Conservation (phyloP, 1,284 basidiomycete species). For the Cronartium quercuum region DNA sequence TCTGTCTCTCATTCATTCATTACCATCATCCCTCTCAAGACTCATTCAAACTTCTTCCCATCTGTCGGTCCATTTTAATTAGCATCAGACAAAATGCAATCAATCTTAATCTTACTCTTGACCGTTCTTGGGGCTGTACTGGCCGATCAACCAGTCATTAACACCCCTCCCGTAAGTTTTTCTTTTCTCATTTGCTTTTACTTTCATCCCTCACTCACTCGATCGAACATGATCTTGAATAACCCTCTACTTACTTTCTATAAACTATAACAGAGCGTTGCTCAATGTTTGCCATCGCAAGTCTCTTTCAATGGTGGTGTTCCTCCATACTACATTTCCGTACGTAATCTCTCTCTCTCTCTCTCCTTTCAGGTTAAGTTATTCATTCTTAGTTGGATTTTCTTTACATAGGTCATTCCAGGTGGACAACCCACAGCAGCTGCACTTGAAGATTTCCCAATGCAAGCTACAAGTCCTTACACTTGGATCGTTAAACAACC, state of each 20-base stretch:
- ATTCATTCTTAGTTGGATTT: not conserved
- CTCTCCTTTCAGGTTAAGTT: not conserved
- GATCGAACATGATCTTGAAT: conserved; percentile 3
- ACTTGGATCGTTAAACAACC: conserved; percentile 48
- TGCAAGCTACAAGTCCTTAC: conserved; percentile 43
- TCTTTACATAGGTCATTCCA: conserved; percentile 33
- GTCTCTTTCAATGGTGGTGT: conserved; percentile 37
- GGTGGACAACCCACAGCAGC: conserved; percentile 43
- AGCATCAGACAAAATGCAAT: too few species aligned
- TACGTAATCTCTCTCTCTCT: conserved; percentile 20
- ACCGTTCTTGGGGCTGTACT: not conserved
- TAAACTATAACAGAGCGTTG: conserved; percentile 24
- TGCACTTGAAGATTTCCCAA: conserved; percentile 42
- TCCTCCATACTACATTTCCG: conserved; percentile 41
- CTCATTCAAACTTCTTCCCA: too few species aligned
- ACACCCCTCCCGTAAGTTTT: conserved; percentile 21
- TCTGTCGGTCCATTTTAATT: too few species aligned
- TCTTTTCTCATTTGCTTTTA: not conserved
- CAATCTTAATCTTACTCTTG: not conserved
- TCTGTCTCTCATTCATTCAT: too few species aligned
- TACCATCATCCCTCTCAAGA: too few species aligned
- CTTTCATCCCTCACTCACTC: conserved; percentile 7
- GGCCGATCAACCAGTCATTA: conserved; percentile 36
- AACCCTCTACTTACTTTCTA: not conserved
- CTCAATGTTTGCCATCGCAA: conserved; percentile 39